These are phyloP conservation scores for Beauveria sp. DNA, from an alignment of 2,329 filamentous ascomycete species.

Conservation along the genomic window DNA sequence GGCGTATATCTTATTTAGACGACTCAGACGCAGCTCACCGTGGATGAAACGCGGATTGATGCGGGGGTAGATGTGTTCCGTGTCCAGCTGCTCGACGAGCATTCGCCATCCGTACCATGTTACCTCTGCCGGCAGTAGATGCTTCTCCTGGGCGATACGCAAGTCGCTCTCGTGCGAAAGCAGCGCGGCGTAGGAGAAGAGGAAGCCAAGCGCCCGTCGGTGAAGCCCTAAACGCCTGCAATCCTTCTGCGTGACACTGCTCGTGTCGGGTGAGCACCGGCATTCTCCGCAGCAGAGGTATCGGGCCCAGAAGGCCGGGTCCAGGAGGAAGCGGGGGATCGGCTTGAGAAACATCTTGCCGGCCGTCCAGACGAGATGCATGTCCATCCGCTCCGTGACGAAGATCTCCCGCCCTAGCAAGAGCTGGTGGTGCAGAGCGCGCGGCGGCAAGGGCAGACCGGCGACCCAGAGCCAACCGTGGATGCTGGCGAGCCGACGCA, in stretches of 20 bases:
- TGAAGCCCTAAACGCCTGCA: neutral
- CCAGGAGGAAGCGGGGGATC: slow-evolving; percentile 27
- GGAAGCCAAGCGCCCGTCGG: slow-evolving; percentile 16
- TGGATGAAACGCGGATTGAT: neutral
- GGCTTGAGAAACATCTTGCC: slow-evolving; percentile 27
- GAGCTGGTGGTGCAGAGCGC: no score
- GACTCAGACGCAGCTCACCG: neutral
- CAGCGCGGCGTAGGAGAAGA: slow-evolving; percentile 28
- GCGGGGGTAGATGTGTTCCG: neutral
- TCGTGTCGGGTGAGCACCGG: neutral
- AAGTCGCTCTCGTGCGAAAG: slow-evolving; percentile 30
- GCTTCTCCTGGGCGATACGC: slow-evolving; percentile 18
- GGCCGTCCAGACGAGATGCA: slow-evolving; percentile 18
- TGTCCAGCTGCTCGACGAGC: neutral
- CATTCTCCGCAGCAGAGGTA: neutral
- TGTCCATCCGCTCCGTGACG: slow-evolving; percentile 11
- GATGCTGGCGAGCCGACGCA: no score
- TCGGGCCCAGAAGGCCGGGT: slow-evolving; percentile 9
- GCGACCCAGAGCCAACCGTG: no score
- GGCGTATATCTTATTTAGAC: neutral
- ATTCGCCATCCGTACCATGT: neutral
- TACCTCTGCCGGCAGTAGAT: neutral
- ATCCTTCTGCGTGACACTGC: neutral
- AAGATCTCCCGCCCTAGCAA: no score
- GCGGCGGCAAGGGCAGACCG: no score